A percentile compares a stretch with the other conserved stretches of the same genome.
phyloP scores from a whole-genome alignment of 2,329 filamentous ascomycete species.

The Fusarium sp. region DNA sequence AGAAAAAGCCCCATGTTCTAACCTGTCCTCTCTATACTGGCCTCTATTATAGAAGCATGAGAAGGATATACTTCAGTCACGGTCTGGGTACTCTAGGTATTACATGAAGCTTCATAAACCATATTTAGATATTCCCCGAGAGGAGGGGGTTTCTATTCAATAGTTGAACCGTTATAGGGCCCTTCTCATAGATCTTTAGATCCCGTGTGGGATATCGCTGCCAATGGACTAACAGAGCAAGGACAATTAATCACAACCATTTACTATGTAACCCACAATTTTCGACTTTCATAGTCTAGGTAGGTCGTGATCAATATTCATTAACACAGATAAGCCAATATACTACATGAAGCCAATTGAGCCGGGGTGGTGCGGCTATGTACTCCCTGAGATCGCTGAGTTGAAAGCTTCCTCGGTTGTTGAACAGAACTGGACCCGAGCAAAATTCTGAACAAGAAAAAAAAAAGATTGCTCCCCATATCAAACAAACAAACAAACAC shows the following conservation, averaged over 20 bases:
- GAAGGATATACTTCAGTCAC: background rate
- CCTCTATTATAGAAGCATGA: background rate
- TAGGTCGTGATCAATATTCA: too few species aligned
- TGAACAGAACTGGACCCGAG: slow-evolving; percentile 4
- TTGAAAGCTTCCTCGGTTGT: slow-evolving; percentile 12
- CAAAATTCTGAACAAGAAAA: background rate
- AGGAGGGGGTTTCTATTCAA: background rate
- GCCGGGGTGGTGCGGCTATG: background rate
- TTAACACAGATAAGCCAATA: background rate
- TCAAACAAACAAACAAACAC: slow-evolving; percentile 18
- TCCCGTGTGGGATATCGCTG: slow-evolving; percentile 26
- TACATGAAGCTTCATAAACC: background rate
- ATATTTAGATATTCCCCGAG: background rate
- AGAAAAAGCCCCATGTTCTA: too few species aligned
- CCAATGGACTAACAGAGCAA: slow-evolving; percentile 1
- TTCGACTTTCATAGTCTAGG: slow-evolving; percentile 13
- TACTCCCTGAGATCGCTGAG: slow-evolving; percentile 5
- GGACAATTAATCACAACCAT: slow-evolving; percentile 29
- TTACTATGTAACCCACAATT: background rate
- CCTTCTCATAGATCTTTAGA: slow-evolving; percentile 35
- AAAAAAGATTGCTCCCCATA: slow-evolving; percentile 20
- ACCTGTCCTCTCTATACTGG: background rate
- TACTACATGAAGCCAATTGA: background rate
- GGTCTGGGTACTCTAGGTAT: background rate
- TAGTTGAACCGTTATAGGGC: slow-evolving; percentile 30